phyloP scores from a whole-genome alignment of 139 green algal species.

The Trebouxia sp. region DNA sequence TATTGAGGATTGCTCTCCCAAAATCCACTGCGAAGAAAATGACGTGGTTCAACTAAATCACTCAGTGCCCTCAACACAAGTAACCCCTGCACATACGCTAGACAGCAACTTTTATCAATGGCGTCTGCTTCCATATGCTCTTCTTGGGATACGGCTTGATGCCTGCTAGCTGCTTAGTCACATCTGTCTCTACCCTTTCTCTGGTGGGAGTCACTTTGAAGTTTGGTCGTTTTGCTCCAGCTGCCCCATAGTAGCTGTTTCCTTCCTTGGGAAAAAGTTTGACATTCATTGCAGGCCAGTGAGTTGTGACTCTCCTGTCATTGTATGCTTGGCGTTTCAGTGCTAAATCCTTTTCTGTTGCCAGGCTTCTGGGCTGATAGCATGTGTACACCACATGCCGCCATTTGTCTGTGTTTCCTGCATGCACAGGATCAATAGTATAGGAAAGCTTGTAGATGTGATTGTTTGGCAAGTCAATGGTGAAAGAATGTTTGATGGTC shows the following conservation, averaged over 20 bases:
- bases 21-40: too few relatives aligned
- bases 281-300: slow-evolving; percentile 19
- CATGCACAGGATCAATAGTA: not conserved
- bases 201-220: not conserved
- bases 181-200: not conserved
- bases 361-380: slow-evolving; percentile 32
- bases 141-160: not conserved
- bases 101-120: not conserved
- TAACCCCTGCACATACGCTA: too few relatives aligned
- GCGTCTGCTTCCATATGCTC: not conserved
- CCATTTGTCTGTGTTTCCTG: slow-evolving; percentile 19
- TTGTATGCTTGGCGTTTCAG: slow-evolving; percentile 32
- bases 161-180: not conserved
- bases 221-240: not conserved
- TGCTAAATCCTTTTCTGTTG: slow-evolving; percentile 18
- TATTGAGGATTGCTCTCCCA: too few relatives aligned
- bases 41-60: too few relatives aligned
- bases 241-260: slow-evolving; percentile 5
- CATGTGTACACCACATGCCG: slow-evolving; percentile 42
- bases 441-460: not conserved
- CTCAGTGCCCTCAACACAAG: too few relatives aligned
- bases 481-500: too few relatives aligned
- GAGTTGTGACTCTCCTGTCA: slow-evolving; percentile 19
- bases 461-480: too few relatives aligned
- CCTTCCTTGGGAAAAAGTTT: slow-evolving; percentile 14